Conservation (phyloP, 495 filamentous ascomycete genomes). For the Hypoxylon perforatum region DNA sequence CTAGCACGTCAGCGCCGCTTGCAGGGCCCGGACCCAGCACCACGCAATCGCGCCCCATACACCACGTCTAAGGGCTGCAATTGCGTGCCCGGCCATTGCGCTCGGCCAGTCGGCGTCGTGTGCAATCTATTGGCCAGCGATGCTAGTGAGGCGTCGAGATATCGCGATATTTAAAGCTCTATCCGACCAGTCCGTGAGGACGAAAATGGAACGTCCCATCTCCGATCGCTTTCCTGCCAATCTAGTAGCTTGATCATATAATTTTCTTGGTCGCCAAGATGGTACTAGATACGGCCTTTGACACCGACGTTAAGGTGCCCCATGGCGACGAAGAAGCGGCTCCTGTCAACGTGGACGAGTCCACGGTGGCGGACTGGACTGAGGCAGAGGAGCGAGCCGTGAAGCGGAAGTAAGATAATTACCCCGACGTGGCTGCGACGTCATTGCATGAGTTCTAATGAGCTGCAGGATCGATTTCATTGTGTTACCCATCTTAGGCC, state of each 20-base stretch:
- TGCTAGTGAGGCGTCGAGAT: not conserved
- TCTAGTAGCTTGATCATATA: not conserved
- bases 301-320: not conserved
- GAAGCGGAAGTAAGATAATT: conserved; percentile 51
- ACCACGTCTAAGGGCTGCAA: conserved; percentile 1
- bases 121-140: conserved; percentile 8
- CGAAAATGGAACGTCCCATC: not conserved
- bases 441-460: not conserved
- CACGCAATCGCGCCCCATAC: conserved; percentile 13
- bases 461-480: conserved; percentile 60
- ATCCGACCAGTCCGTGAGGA: not conserved
- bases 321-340: conserved; percentile 42
- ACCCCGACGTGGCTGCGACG: not conserved
- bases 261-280: not conserved
- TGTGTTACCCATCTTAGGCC: conserved; percentile 61
- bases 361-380: conserved; percentile 45
- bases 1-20: conserved; percentile 34
- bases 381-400: conserved; percentile 49
- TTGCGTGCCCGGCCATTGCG: conserved; percentile 7
- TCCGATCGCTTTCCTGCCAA: not conserved
- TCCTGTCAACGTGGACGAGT: conserved; percentile 36
- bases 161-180: conserved; percentile 23
- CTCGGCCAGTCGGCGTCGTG: conserved; percentile 15
- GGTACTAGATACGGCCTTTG: conserved; percentile 7
- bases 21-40: conserved; percentile 18